Evolutionary conservation across 768 basidiomycete species (phyloP).

Genomic region (Mycena rosella): DNA sequence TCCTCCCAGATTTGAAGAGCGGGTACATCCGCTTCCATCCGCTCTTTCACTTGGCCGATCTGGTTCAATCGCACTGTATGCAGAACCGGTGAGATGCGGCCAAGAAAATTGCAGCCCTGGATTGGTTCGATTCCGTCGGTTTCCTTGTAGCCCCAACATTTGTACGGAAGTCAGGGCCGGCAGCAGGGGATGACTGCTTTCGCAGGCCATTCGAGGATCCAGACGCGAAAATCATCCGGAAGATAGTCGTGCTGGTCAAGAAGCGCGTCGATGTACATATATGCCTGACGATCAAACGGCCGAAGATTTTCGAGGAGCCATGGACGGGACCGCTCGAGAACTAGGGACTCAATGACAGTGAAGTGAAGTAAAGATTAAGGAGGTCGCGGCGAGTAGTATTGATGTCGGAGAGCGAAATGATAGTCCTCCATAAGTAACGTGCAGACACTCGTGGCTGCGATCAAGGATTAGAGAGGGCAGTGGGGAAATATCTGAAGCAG

Average conservation of each 20-base stretch:
- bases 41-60: conserved; percentile 10
- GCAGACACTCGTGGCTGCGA: no score
- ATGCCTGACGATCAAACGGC: background rate
- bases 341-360: background rate
- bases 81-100: background rate
- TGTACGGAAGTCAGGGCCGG: background rate
- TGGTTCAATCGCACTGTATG: no score
- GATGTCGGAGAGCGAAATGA: background rate
- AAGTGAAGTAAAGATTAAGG: background rate
- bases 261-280: conserved; percentile 11
- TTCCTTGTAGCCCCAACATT: background rate
- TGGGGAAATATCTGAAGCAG: background rate
- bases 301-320: background rate
- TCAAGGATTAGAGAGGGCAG: background rate
- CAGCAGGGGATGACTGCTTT: background rate
- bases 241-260: conserved; percentile 1
- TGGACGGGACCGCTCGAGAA: background rate
- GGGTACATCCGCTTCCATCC: conserved; percentile 3
- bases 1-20: no score
- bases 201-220: conserved; percentile 18
- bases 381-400: background rate
- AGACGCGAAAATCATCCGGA: conserved; percentile 1
- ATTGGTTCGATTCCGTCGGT: background rate
- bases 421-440: no score
- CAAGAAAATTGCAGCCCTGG: background rate